Conservation (phyloP, 768 basidiomycete genomes). For the Lactifluus piperatus region DNA sequence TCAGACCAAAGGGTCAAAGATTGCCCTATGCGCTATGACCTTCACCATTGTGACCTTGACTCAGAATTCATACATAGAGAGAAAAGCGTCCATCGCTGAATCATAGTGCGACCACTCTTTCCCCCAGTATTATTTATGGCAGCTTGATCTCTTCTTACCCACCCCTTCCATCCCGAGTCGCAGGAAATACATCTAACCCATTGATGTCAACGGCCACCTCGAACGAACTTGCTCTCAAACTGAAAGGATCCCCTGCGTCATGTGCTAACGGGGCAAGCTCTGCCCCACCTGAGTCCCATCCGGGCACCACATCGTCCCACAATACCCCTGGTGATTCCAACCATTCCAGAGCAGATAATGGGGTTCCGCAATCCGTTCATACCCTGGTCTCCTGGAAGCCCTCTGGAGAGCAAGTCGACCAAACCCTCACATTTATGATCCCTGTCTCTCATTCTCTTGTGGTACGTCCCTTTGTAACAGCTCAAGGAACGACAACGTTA, state of each 20-base stretch:
- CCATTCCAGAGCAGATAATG: too few species aligned
- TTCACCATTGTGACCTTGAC: background rate
- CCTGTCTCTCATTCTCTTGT: background rate
- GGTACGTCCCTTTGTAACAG: background rate
- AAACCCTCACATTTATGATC: background rate
- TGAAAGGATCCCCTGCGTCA: background rate
- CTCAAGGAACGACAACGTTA: background rate
- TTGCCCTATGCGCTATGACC: background rate
- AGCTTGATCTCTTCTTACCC: background rate
- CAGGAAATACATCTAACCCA: background rate
- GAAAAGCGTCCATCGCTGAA: background rate
- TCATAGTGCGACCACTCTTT: background rate
- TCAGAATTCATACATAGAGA: background rate
- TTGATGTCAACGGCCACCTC: background rate
- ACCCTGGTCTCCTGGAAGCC: background rate
- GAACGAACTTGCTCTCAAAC: background rate
- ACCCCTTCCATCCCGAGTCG: background rate
- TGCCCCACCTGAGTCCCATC: background rate
- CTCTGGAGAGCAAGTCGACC: background rate
- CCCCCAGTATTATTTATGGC: background rate
- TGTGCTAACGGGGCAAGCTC: background rate
- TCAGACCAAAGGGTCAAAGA: background rate
- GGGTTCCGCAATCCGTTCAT: too few species aligned
- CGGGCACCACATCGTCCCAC: background rate
- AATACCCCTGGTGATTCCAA: background rate